phyloP scores from a whole-genome alignment of 176 grass and related monocot genomes.

The Paspalum notatum region DNA sequence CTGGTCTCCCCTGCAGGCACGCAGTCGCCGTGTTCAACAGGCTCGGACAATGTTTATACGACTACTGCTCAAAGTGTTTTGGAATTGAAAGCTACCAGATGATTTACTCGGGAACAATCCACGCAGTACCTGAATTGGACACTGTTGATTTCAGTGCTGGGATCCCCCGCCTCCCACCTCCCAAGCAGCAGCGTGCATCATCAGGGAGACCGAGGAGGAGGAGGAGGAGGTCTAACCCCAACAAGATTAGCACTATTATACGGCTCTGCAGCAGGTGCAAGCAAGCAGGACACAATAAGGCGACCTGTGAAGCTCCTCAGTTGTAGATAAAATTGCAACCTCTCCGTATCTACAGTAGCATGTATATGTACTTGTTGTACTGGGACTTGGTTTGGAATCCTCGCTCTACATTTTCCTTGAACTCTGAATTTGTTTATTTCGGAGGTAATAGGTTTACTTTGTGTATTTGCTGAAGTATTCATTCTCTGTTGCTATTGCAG shows the following conservation, averaged over 20 bases:
- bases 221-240: slow-evolving; percentile 83
- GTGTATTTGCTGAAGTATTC: neutral
- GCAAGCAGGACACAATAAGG: slow-evolving; percentile 84
- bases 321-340: slow-evolving; percentile 35
- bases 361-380: slow-evolving; percentile 37
- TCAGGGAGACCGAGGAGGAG: slow-evolving; percentile 78
- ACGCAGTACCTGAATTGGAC: slow-evolving; percentile 83
- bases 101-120: slow-evolving; percentile 68
- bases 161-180: slow-evolving; percentile 59
- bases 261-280: slow-evolving; percentile 92
- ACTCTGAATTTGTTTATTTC: neutral
- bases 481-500: slow-evolving; percentile 2
- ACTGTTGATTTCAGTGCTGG: slow-evolving; percentile 65
- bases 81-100: slow-evolving; percentile 64
- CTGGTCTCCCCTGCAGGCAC: slow-evolving; percentile 87
- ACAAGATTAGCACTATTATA: slow-evolving; percentile 59
- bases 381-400: neutral
- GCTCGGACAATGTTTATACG: slow-evolving; percentile 59
- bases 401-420: neutral
- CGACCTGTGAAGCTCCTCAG: slow-evolving; percentile 77
- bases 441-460: neutral
- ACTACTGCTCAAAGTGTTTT: slow-evolving; percentile 76
- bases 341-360: slow-evolving; percentile 30
- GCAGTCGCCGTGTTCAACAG: slow-evolving; percentile 82
- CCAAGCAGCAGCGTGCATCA: slow-evolving; percentile 49